These are phyloP conservation scores for Passiflora organensis DNA, from an alignment of 345 rosid species.

Conservation along the genomic window DNA sequence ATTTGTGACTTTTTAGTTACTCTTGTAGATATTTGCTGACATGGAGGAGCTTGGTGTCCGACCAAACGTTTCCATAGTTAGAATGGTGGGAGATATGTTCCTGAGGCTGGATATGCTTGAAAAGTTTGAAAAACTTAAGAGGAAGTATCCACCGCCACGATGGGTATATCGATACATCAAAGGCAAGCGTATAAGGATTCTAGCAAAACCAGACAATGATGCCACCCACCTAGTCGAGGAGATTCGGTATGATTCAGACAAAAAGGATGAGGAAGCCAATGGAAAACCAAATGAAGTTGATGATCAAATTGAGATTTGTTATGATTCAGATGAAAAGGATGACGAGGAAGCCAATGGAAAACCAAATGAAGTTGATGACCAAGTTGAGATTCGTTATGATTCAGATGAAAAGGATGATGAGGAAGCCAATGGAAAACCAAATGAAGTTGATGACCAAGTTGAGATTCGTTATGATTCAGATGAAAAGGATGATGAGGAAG, in stretches of 20 bases:
- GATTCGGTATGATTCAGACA: not conserved
- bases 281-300: not conserved
- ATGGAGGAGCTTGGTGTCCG: slow-evolving; percentile 93
- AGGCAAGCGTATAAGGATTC: slow-evolving; percentile 74
- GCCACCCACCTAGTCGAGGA: slow-evolving; percentile 10
- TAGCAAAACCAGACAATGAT: slow-evolving; percentile 43
- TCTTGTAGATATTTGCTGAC: slow-evolving; percentile 76
- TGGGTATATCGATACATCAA: slow-evolving; percentile 72
- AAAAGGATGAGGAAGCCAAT: not conserved
- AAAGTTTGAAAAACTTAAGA: slow-evolving; percentile 54
- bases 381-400: slow-evolving; percentile 1
- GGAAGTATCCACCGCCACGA: slow-evolving; percentile 77
- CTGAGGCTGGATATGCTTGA: slow-evolving; percentile 61
- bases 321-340: slow-evolving; percentile 4
- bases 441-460: slow-evolving; percentile 22
- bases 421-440: slow-evolving; percentile 21
- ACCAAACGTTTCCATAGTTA: slow-evolving; percentile 53
- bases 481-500: slow-evolving; percentile 3
- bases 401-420: slow-evolving; percentile 3
- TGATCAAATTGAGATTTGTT: too few relatives aligned
- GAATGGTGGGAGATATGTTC: slow-evolving; percentile 73
- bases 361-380: too few relatives aligned
- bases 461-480: not conserved
- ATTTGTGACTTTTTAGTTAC: slow-evolving; percentile 1
- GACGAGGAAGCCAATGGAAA: not conserved